Base-by-base conservation (phyloP, 2,329 filamentous ascomycete genomes). In the Fusarium pseudograminearum region DNA sequence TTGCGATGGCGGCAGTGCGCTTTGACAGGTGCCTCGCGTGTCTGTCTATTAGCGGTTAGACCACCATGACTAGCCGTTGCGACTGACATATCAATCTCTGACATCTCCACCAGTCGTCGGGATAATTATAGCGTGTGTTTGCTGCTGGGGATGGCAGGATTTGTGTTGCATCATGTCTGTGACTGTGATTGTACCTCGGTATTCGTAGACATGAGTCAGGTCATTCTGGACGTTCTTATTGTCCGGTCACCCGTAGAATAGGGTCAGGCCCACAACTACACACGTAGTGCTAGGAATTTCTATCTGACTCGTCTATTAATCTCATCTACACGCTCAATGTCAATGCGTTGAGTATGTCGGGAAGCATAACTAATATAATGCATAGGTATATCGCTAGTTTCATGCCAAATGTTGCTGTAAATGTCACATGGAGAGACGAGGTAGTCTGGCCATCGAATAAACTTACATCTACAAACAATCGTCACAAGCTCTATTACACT, bases 401-500 rank as follows among this genome's bases (percentile, higher is more conserved):
- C n/a, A 38, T 20, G n/a, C 12, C n/a, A 12, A 10, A 28, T 8
- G 6, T 20, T 20, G 16, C 8, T 34, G 36, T 12, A 12, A 7
- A 14, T 14, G n/a, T 38, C 36, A 38, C 36, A 38, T 38, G 36
- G n/a, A 14, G 14, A 38, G 26, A 1, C 26, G n/a, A n/a, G n/a
- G n/a, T n/a, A n/a, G n/a, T n/a, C 28, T 30, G 10, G 5, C 28
- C 0, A 5, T 12, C 4, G 28, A 5, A 12, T 4, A 30, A 5
- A 30, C 28, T 4, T 5, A 8, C 9, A 36, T 18, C 5, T 15
- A 22, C 6, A 22, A 4, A 40, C 11, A 22, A 22, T 7, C 6
- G 7, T 40, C 12, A 20, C n/a, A 22, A 15, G 36, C n/a, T 20
- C 11, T 20, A 8, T 11, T 12, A 20, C 7, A 20, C n/a, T 7